A percentile compares a stretch with the other conserved stretches of the same genome.
Conservation (phyloP, 805 yeast genomes). For the Nakazawaea ambrosiae region DNA sequence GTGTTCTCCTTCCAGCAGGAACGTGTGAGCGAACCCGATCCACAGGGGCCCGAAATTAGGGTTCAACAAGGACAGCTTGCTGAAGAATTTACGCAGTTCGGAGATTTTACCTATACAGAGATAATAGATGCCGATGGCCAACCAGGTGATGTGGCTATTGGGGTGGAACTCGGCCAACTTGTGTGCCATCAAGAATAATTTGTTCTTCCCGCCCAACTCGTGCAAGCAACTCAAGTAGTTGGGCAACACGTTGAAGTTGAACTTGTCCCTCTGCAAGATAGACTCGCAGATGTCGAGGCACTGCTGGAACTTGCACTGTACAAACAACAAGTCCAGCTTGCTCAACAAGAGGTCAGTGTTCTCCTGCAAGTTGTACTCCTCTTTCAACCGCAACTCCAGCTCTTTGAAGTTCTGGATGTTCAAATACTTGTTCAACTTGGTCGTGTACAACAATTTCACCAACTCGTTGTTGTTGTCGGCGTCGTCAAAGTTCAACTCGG, state of each 20-base stretch:
- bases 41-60: conserved; percentile 94
- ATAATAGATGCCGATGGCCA: conserved; percentile 88
- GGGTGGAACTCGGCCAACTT: conserved; percentile 83
- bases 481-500: conserved; percentile 55
- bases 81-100: conserved; percentile 83
- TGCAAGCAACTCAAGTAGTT: conserved; percentile 76
- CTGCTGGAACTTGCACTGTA: conserved; percentile 71
- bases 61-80: conserved; percentile 80
- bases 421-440: conserved; percentile 67
- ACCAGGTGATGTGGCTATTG: conserved; percentile 77
- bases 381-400: conserved; percentile 57
- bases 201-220: conserved; percentile 78
- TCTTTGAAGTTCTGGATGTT: conserved; percentile 53
- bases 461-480: conserved; percentile 78
- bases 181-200: conserved; percentile 74
- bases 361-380: conserved; percentile 63
- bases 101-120: conserved; percentile 61
- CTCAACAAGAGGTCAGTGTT: conserved; percentile 66
- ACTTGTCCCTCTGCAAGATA: conserved; percentile 52
- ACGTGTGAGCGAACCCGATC: conserved; percentile 98
- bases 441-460: conserved; percentile 67
- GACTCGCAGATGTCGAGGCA: conserved; percentile 71
- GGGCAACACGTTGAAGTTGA: conserved; percentile 67
- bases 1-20: conserved; percentile 97
- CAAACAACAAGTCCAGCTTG: conserved; percentile 61